Percentiles rank a stretch among this genome's conserved stretches.
These are phyloP conservation scores for Trypanosoma rangeli DNA, from an alignment of 208 protist genomes.

Conservation along the genomic window DNA sequence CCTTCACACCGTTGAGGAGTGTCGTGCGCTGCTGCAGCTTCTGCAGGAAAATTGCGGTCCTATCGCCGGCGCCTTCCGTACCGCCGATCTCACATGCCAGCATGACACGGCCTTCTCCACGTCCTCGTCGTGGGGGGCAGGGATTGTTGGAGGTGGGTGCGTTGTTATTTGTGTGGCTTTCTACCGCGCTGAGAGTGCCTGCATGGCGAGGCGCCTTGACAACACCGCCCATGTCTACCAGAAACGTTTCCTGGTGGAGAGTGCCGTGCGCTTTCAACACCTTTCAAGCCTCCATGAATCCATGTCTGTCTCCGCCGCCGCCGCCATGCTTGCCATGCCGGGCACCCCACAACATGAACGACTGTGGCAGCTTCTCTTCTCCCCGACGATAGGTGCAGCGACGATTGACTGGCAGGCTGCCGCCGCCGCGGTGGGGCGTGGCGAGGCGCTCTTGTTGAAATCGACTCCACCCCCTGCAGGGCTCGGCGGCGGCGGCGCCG, in stretches of 20 bases:
- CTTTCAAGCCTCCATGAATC: not conserved
- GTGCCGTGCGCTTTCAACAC: slow-evolving; percentile 6
- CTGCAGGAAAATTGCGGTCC: slow-evolving; percentile 3
- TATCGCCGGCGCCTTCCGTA: slow-evolving; percentile 22
- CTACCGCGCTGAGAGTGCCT: not conserved
- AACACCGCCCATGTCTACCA: slow-evolving; percentile 16
- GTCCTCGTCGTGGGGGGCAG: too few species aligned
- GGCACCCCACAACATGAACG: slow-evolving; percentile 13
- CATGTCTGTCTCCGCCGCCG: not conserved
- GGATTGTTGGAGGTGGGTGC: too few species aligned
- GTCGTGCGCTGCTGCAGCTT: slow-evolving; percentile 10
- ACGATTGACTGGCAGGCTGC: slow-evolving; percentile 21
- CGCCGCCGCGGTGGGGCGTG: slow-evolving; percentile 7
- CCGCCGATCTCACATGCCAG: not conserved
- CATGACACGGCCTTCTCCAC: too few species aligned
- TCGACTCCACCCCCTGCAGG: not conserved
- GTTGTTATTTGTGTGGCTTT: slow-evolving; percentile 23
- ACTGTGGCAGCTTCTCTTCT: slow-evolving; percentile 23
- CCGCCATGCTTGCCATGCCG: not conserved
- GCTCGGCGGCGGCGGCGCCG: not conserved
- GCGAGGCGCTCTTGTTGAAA: slow-evolving; percentile 16
- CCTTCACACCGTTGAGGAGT: slow-evolving; percentile 13
- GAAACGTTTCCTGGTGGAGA: slow-evolving; percentile 16
- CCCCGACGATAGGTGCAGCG: not conserved
- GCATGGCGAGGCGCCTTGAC: slow-evolving; percentile 9